phyloP scores from a whole-genome alignment of 257 asterid genomes.

The Solanum acaule region DNA sequence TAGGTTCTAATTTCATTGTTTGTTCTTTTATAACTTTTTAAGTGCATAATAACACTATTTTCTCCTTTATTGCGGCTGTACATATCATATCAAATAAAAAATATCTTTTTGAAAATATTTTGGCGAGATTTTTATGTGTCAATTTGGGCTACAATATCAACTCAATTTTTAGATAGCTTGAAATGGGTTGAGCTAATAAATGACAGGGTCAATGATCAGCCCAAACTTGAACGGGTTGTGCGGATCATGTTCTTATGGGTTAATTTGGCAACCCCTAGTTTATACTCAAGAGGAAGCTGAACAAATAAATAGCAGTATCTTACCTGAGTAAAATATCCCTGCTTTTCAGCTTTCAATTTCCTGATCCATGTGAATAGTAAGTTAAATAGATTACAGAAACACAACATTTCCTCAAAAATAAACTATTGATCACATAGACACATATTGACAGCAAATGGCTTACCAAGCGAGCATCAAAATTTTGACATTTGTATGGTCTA shows the following conservation, averaged over 20 bases:
- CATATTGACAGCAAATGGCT: slow-evolving; percentile 11
- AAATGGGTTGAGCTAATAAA: background rate
- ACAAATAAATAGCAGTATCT: background rate
- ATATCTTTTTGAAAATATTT: background rate
- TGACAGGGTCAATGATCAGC: background rate
- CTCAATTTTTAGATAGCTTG: background rate
- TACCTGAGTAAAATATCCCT: slow-evolving; percentile 92
- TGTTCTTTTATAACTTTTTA: background rate
- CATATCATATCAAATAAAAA: background rate
- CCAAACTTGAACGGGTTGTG: background rate
- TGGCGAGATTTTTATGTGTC: background rate
- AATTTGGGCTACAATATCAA: background rate
- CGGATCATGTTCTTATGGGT: background rate
- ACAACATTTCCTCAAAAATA: background rate
- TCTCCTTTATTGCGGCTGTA: background rate
- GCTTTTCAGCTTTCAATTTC: slow-evolving; percentile 90
- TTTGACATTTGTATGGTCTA: slow-evolving; percentile 74
- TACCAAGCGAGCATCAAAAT: slow-evolving; percentile 91
- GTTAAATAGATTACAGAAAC: background rate
- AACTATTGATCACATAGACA: background rate
- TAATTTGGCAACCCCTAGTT: background rate
- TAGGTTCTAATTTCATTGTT: background rate
- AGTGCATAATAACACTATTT: background rate
- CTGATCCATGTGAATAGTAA: slow-evolving; percentile 30
- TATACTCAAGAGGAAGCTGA: background rate